Conservation (phyloP, 768 basidiomycete genomes). For the Tylopilus rubrobrunneus region DNA sequence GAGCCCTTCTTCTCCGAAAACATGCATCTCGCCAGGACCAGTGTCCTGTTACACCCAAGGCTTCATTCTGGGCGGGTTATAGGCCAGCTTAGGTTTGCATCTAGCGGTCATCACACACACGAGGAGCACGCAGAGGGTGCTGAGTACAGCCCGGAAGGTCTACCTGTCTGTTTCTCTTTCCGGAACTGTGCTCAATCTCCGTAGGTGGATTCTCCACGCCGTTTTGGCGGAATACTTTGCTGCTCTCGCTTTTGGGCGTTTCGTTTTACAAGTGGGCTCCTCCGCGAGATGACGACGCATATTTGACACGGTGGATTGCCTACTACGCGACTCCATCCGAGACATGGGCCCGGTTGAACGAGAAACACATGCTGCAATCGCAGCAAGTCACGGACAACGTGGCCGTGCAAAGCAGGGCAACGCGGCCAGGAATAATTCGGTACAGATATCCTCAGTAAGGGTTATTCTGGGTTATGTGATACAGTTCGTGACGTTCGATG, state of each 20-base stretch:
- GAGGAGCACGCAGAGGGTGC: slow-evolving; percentile 35
- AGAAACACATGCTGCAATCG: slow-evolving; percentile 49
- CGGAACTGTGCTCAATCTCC: slow-evolving; percentile 2
- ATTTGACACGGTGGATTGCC: slow-evolving; percentile 64
- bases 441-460: slow-evolving; percentile 75
- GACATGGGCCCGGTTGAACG: slow-evolving; percentile 53
- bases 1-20: neutral
- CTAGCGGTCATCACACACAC: slow-evolving; percentile 42
- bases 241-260: slow-evolving; percentile 47
- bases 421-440: slow-evolving; percentile 49
- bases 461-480: neutral
- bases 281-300: slow-evolving; percentile 52
- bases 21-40: slow-evolving; percentile 36
- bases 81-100: slow-evolving; percentile 41
- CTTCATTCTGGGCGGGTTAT: slow-evolving; percentile 22
- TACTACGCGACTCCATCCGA: slow-evolving; percentile 51
- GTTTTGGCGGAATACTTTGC: slow-evolving; percentile 63
- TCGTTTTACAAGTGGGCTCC: slow-evolving; percentile 71
- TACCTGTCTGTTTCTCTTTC: slow-evolving; percentile 15
- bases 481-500: slow-evolving; percentile 2
- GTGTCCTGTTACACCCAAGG: slow-evolving; percentile 35
- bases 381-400: slow-evolving; percentile 38
- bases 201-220: slow-evolving; percentile 53
- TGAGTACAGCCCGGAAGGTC: slow-evolving; percentile 60
- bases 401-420: slow-evolving; percentile 40